Base-by-base conservation (phyloP, 148 eudicot genomes). In the Diospyros kaki region DNA sequence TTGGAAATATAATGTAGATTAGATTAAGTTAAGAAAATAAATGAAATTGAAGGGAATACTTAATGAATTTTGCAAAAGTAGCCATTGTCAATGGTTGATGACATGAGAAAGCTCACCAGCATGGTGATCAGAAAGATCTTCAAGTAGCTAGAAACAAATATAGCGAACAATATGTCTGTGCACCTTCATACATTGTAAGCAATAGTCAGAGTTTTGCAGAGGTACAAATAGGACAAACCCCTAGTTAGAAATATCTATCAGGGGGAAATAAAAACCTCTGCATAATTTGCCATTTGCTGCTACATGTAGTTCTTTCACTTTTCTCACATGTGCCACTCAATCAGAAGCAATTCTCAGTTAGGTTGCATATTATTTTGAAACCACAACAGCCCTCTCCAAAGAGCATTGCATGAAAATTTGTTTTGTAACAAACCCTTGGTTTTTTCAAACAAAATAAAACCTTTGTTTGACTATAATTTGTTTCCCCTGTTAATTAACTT, bases 91-190 rank as follows among this genome's bases (percentile, higher is more conserved):
- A 72, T 60, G 43, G 44, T 56, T n/a, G 69, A 59, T 66, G 56
- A 56, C 40, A 59, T n/a, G 18, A 67, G 76, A 70, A 73, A 64
- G 18, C 71, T 60, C 73, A 85, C 93, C 84, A 82, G 67, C 89
- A 83, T 90, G 78, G 86, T 86, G 68, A 87, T 72, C 75, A 89
- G 87, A 81, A 86, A 93, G 66, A 90, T 61, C 87, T 89, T 90
- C 74, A 89, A 80, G 85, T 87, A 93, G 78, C 96, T 90, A 6
- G 98, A 93, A 68, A 87, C 82, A 72, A 89, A 73, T 55, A 93
- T 73, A 2, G 87, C 85, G 15, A 90, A 82, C 80, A 93, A 75
- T 56, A 89, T 66, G 18, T 90, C 84, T 71, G 80, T 86, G 66
- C 65, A 82, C 80, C 90, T 84, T 78, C 68, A 45, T 8, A 59